Percentiles rank a stretch among this genome's conserved stretches.
These are phyloP conservation scores for Plectosphaerella cucumerina DNA, from an alignment of 2,329 filamentous ascomycete species.

Conservation along the genomic window DNA sequence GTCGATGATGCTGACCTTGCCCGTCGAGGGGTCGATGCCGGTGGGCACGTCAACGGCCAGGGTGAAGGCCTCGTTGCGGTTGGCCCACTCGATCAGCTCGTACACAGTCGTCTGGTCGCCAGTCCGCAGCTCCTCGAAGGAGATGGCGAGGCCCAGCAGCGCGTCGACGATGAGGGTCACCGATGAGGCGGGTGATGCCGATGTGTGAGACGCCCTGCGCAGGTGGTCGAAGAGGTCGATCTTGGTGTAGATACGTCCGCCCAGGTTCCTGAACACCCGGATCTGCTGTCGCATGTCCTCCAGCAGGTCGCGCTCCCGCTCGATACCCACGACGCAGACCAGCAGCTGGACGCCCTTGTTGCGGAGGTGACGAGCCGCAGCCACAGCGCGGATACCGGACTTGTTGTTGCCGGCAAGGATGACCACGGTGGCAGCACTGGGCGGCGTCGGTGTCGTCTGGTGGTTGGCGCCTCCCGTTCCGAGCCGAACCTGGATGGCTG, in stretches of 20 bases:
- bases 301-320: constrained; percentile 75
- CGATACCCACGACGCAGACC: constrained; percentile 78
- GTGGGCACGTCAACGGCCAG: constrained; percentile 89
- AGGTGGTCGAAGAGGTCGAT: constrained; percentile 58
- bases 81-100: constrained; percentile 90
- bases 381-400: constrained; percentile 77
- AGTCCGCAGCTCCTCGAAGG: constrained; percentile 82
- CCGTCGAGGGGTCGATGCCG: constrained; percentile 76
- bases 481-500: constrained; percentile 52
- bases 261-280: constrained; percentile 78
- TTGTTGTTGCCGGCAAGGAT: constrained; percentile 96
- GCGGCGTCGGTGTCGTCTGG: constrained; percentile 16
- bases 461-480: constrained; percentile 30
- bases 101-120: constrained; percentile 81
- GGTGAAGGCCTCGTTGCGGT: constrained; percentile 77
- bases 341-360: constrained; percentile 79
- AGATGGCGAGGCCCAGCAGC: constrained; percentile 77
- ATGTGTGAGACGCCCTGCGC: constrained; percentile 33
- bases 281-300: constrained; percentile 79
- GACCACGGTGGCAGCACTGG: constrained; percentile 44
- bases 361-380: constrained; percentile 80
- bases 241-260: constrained; percentile 66
- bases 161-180: constrained; percentile 86
- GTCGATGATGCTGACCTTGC: constrained; percentile 63
- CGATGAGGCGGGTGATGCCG: constrained; percentile 30